phyloP scores from a whole-genome alignment of 2,329 filamentous ascomycete genomes.

The Scortechinia acanthostroma region DNA sequence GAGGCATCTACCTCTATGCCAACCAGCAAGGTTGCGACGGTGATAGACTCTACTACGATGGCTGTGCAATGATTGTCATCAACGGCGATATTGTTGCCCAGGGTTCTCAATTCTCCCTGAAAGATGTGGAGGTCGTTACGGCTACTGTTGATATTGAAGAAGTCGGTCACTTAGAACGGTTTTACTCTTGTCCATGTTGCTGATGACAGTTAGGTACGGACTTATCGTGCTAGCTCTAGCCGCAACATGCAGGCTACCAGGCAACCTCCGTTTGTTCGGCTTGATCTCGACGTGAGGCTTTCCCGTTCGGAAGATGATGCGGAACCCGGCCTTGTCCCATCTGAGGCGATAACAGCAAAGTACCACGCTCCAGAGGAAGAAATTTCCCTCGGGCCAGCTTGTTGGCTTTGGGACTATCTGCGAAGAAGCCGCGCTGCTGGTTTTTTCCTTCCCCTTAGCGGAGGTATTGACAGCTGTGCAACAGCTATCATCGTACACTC shows the following conservation, averaged over 20 bases:
- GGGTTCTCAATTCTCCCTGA: slow-evolving; percentile 57
- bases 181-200: too few species aligned
- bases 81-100: slow-evolving; percentile 61
- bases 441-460: slow-evolving; percentile 42
- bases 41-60: slow-evolving; percentile 49
- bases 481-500: slow-evolving; percentile 29
- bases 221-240: slow-evolving; percentile 5
- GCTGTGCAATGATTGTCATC: slow-evolving; percentile 50
- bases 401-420: slow-evolving; percentile 55
- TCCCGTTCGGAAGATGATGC: slow-evolving; percentile 24
- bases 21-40: slow-evolving; percentile 57
- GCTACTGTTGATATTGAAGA: slow-evolving; percentile 68
- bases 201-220: too few species aligned
- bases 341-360: background rate
- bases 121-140: slow-evolving; percentile 58
- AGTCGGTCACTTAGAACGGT: too few species aligned
- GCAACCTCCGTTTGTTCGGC: slow-evolving; percentile 25
- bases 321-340: background rate
- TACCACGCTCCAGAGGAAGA: slow-evolving; percentile 40
- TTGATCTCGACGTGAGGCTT: slow-evolving; percentile 30
- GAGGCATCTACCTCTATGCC: slow-evolving; percentile 42
- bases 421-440: slow-evolving; percentile 36
- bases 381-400: slow-evolving; percentile 49
- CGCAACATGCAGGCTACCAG: slow-evolving; percentile 10
- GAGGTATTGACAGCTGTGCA: slow-evolving; percentile 49